Conservation (phyloP, 257 asterid species). For the Forsythia viridissima region DNA sequence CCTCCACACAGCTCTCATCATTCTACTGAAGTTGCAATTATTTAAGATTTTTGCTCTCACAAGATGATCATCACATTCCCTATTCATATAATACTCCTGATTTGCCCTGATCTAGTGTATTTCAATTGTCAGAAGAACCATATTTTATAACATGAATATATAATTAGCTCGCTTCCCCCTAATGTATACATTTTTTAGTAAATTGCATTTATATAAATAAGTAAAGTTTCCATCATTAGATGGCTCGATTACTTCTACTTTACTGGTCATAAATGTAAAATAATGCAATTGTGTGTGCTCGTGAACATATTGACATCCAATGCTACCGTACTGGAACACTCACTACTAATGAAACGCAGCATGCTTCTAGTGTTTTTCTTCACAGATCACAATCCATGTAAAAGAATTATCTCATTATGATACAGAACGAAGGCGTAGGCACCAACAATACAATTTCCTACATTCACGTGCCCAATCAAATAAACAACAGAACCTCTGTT, state of each 20-base stretch:
- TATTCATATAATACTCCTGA: not conserved
- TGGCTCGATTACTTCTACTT: not conserved
- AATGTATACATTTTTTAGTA: conserved; percentile 1
- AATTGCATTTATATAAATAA: not conserved
- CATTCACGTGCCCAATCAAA: not conserved
- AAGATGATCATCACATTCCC: not conserved
- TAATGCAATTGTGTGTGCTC: not conserved
- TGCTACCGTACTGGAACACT: not conserved
- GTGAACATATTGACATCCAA: not conserved
- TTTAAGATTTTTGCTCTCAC: no score
- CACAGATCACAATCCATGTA: not conserved
- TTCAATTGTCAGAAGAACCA: not conserved
- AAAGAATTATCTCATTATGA: conserved; percentile 5
- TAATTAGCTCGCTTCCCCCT: not conserved
- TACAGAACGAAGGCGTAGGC: conserved; percentile 33
- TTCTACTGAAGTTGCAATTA: not conserved
- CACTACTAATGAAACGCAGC: not conserved
- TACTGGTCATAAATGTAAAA: not conserved
- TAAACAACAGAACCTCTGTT: not conserved
- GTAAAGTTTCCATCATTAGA: not conserved
- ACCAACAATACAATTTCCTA: not conserved
- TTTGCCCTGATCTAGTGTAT: not conserved
- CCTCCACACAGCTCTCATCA: conserved; percentile 2
- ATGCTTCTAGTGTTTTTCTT: not conserved
- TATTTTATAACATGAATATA: not conserved